Evolutionary conservation across 179 eudicot genomes (phyloP).

Genomic region (Beta lomatogona): DNA sequence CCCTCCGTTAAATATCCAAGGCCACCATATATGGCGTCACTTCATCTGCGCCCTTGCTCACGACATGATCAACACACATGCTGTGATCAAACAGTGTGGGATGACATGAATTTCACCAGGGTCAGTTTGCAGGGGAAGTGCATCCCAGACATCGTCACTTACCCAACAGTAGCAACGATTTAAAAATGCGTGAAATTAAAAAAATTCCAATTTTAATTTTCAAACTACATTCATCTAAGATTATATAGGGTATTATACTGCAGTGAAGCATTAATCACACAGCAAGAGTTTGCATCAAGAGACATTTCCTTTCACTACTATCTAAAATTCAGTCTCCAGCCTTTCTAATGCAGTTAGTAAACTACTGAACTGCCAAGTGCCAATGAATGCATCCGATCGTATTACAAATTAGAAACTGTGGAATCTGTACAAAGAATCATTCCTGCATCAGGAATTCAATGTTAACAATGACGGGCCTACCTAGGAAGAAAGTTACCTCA

Average conservation of each 20-base stretch:
- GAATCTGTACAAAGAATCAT: slow-evolving; percentile 20
- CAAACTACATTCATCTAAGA: neutral
- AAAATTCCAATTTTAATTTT: neutral
- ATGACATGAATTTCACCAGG: slow-evolving; percentile 40
- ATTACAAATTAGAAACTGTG: slow-evolving; percentile 1
- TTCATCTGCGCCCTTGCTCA: slow-evolving; percentile 38
- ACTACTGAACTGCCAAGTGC: neutral
- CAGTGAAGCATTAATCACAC: neutral
- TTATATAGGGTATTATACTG: neutral
- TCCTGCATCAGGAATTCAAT: neutral
- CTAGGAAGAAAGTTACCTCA: slow-evolving; percentile 4
- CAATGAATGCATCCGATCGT: neutral
- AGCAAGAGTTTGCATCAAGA: neutral
- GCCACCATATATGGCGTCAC: slow-evolving; percentile 42
- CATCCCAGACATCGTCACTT: neutral
- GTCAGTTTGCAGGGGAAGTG: slow-evolving; percentile 31
- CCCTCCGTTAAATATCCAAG: slow-evolving; percentile 50
- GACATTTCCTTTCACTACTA: neutral
- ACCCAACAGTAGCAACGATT: neutral
- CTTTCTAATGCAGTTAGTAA: neutral
- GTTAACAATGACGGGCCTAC: neutral
- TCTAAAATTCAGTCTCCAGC: neutral
- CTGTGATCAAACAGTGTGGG: slow-evolving; percentile 51
- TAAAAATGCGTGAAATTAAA: neutral
- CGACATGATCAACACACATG: slow-evolving; percentile 49